Base-by-base conservation (phyloP, 441 rosid genomes). In the Rhodomyrtus psidioides region DNA sequence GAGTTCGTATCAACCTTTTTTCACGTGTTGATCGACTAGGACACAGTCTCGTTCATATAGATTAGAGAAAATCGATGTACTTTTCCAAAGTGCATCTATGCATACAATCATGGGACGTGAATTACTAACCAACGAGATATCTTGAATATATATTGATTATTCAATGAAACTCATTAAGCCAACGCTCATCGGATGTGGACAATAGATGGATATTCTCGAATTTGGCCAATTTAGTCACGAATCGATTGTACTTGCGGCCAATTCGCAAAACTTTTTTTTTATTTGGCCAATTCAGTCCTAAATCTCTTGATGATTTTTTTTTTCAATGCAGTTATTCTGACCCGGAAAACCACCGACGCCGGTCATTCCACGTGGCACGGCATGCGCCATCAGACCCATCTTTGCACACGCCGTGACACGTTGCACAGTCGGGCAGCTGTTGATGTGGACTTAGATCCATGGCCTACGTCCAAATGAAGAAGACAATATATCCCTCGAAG, bases 291-390 rank as follows among this genome's bases (percentile, higher is more conserved):
- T 56, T 24, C 13, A 24, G 4, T 24, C 3, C 3, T 24, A 30
- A 17, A 30, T 0, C 13, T 1, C 4, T 9, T 9, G 0, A 30
- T 0, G 21, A 30, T 16, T 0, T 17, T 30, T 2, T 16, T 0
- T 17, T 30, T 2, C 24, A 30, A 62, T 7, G 23, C 21, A 8
- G 75, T 62, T 30, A 3, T 62, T 62, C 1, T 7, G 8, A 0
- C 0, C 5, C 17, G 6, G 6, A 53, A 53, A 53, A 0, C 3
- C 51, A 10, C 51, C 2, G 51, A 16, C 0, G 21, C 55, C 4
- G 3, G 2, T 9, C 24, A 30, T 62, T 3, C 2, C 9, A 30
- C 0, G 1, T 2, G 44, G 6, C 24, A 30, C 2, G 51, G 49
- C 46, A 46, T 46, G 51, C 12, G 51, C 51, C 51, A 46, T 46